These are phyloP conservation scores for Cerioporus squamosus DNA, from an alignment of 1,284 basidiomycete genomes.

Conservation along the genomic window DNA sequence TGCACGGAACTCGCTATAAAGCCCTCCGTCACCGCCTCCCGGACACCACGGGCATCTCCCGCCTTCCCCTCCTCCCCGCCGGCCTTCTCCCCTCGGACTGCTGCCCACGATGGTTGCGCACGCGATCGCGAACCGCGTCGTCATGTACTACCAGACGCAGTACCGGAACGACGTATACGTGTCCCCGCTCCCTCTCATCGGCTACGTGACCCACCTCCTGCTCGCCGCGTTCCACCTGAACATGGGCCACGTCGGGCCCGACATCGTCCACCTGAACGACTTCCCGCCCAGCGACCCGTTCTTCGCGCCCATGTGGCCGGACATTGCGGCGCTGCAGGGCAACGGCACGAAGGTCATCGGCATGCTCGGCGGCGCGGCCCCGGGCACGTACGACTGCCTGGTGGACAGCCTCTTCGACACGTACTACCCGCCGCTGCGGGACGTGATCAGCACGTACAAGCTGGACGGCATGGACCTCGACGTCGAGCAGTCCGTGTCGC, in stretches of 20 bases:
- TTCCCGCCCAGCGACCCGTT: constrained; percentile 2
- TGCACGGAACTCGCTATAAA: not conserved
- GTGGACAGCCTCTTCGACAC: constrained; percentile 11
- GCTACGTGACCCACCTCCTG: constrained; percentile 15
- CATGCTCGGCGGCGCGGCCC: constrained; percentile 14
- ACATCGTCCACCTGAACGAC: constrained; percentile 17
- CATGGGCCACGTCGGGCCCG: constrained; percentile 13
- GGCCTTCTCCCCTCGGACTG: not conserved
- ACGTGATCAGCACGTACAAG: constrained; percentile 11
- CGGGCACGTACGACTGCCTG: constrained; percentile 14
- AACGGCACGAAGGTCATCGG: constrained; percentile 15
- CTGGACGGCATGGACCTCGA: constrained; percentile 16
- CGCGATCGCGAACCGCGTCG: constrained; percentile 14
- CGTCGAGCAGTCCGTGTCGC: constrained; percentile 15
- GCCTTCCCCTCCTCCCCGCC: not conserved
- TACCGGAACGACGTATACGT: constrained; percentile 10
- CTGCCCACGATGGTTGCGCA: constrained; percentile 7
- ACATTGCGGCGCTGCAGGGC: constrained; percentile 12
- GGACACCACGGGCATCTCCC: not conserved
- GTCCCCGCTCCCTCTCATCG: constrained; percentile 14
- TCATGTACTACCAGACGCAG: constrained; percentile 19
- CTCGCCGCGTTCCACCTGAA: constrained; percentile 17
- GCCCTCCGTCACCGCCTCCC: not conserved
- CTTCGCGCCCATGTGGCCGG: constrained; percentile 16
- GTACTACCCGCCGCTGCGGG: constrained; percentile 10